Evolutionary conservation across 345 rosid genomes (phyloP), one percentile per base, ranked within the genome.

Genomic region (Brassica cretica): DNA sequence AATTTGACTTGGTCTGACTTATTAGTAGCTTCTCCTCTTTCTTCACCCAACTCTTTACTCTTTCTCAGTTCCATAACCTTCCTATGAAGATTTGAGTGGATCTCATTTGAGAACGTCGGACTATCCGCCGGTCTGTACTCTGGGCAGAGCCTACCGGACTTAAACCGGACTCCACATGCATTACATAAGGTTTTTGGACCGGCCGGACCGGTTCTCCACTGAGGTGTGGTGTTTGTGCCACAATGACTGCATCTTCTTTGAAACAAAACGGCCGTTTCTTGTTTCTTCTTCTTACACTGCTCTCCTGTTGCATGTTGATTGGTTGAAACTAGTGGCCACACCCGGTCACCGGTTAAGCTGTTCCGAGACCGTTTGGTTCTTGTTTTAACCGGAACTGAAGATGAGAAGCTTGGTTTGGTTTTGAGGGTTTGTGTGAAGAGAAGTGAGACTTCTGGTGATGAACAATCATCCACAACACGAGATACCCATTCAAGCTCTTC

Each of bases 111-210:
- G 55, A 90, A 95, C 10, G 97, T 93, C 12, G 98, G 99, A 80
- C 99, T 95, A 46, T 94, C 97, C 0, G 99, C 98, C 16, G 99
- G 99, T 64, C 99, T 85, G 81, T 95, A 95, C 55, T 95, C 98
- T 0, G 98, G 98, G 76, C 91, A 95, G 70, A 95, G 96, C 79
- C 99, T 61, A 29, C 99, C 99, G 0, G 96, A 95, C 85, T 95
- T 95, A 80, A 83, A 86, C 62, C 98, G 94, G 49, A 95, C 98
- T 2, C 99, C 99, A 39, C 99, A 95, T 2, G 99, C 99, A 74
- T 95, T 95, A 88, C 99, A 91, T 5, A 95, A 96, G 5, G 99
- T 93, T 84, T 95, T 95, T 2, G 97, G 98, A 70, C 99, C 99
- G 85, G 87, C 79, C 12, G 99, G 99, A 9, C 99, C 99, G 14